Evolutionary conservation across 2,329 filamentous ascomycete species (phyloP).

Genomic region (Fusarium humuli): DNA sequence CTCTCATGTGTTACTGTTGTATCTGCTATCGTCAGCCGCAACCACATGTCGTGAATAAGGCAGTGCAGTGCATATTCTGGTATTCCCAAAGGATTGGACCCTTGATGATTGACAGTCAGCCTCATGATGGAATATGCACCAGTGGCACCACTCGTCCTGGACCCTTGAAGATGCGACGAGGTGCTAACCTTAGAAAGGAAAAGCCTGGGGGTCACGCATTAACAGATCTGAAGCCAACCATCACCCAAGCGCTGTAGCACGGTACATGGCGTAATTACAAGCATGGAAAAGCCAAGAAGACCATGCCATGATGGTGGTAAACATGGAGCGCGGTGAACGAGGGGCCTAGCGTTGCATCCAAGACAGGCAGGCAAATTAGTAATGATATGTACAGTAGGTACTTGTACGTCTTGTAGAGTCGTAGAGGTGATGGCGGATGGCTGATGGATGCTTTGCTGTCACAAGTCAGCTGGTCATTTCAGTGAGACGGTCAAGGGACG

Average conservation of each 20-base stretch:
- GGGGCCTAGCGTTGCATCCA: slow-evolving; percentile 31
- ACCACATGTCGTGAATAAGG: not conserved
- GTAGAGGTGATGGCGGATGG: not conserved
- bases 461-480: slow-evolving; percentile 37
- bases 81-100: slow-evolving; percentile 15
- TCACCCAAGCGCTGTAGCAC: slow-evolving; percentile 21
- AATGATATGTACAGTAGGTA: not conserved
- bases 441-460: slow-evolving; percentile 2
- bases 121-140: slow-evolving; percentile 44
- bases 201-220: slow-evolving; percentile 40
- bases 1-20: not conserved
- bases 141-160: slow-evolving; percentile 42
- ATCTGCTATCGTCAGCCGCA: not conserved
- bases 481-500: slow-evolving; percentile 44
- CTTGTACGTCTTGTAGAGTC: not conserved
- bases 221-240: slow-evolving; percentile 44
- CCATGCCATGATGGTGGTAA: slow-evolving; percentile 18
- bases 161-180: slow-evolving; percentile 29
- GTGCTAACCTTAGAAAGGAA: slow-evolving; percentile 41
- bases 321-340: slow-evolving; percentile 15
- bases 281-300: slow-evolving; percentile 9
- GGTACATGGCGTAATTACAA: not conserved
- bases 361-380: slow-evolving; percentile 12
- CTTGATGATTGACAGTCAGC: slow-evolving; percentile 38
- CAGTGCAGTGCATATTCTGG: slow-evolving; percentile 2